Evolutionary conservation across 257 asterid species (phyloP).

Genomic region (Parsonsia alboflavescens): DNA sequence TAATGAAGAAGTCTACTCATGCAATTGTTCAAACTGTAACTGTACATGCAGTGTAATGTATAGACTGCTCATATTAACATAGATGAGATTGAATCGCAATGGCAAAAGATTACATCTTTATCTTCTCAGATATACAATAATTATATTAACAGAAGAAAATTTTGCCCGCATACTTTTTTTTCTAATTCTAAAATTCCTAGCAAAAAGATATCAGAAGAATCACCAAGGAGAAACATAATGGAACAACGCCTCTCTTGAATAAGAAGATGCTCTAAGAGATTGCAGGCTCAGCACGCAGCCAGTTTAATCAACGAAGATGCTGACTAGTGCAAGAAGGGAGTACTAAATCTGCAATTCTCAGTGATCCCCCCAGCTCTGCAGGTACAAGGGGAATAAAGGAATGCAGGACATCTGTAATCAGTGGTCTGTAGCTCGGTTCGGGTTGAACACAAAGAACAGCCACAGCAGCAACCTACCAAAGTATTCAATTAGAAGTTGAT

Average conservation of each 20-base stretch:
- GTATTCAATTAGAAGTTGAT: conserved; percentile 6
- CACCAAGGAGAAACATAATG: conserved; percentile 6
- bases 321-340: conserved; percentile 23
- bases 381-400: conserved; percentile 97
- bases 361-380: conserved; percentile 80
- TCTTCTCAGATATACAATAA: conserved; percentile 33
- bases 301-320: conserved; percentile 7
- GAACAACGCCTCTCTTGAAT: conserved; percentile 8
- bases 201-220: conserved; percentile 14
- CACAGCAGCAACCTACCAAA: conserved; percentile 83
- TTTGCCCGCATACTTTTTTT: conserved; percentile 13
- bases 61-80: neutral
- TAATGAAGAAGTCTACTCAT: neutral
- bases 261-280: conserved; percentile 11
- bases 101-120: conserved; percentile 1
- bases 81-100: neutral
- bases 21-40: neutral
- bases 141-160: conserved; percentile 26
- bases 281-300: conserved; percentile 11
- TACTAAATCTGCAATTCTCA: conserved; percentile 45
- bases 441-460: conserved; percentile 94
- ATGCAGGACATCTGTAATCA: conserved; percentile 90
- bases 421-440: conserved; percentile 91
- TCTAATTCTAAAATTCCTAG: conserved; percentile 20
- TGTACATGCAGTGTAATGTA: neutral